Evolutionary conservation across 441 rosid species (phyloP).

Genomic region (Euphorbia celastroides): DNA sequence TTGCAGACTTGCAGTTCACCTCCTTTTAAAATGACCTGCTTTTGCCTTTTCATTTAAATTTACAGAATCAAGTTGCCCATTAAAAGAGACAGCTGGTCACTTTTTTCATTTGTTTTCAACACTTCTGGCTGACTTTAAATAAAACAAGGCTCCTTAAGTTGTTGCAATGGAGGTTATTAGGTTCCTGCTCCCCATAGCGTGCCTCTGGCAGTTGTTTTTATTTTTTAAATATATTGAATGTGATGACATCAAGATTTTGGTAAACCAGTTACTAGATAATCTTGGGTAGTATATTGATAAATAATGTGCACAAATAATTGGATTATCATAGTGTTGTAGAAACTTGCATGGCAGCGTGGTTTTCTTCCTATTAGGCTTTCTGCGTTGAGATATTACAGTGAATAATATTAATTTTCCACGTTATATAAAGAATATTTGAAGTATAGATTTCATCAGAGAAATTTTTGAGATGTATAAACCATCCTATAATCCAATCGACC

Average conservation of each 20-base stretch:
- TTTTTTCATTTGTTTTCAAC: neutral
- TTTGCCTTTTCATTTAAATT: neutral
- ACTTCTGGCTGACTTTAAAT: neutral
- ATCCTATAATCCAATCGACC: neutral
- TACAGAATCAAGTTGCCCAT: neutral
- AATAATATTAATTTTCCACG: neutral
- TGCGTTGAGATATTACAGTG: neutral
- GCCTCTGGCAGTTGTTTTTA: neutral
- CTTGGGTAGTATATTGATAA: neutral
- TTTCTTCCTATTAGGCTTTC: neutral
- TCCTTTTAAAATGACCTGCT: neutral
- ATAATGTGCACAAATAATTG: neutral
- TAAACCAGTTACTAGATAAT: neutral
- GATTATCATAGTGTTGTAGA: neutral
- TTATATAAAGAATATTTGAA: neutral
- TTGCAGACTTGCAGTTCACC: neutral
- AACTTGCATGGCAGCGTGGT: neutral
- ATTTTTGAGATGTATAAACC: neutral
- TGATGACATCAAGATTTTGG: conserved; percentile 5
- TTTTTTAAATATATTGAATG: neutral
- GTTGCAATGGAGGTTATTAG: neutral
- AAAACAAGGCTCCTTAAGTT: neutral
- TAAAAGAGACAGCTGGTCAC: neutral
- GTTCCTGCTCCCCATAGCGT: neutral
- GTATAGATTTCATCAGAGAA: neutral